Percentiles rank a stretch among this genome's conserved stretches.
These are phyloP conservation scores for Saturnispora silvae DNA, from an alignment of 805 yeast genomes.

Conservation along the genomic window DNA sequence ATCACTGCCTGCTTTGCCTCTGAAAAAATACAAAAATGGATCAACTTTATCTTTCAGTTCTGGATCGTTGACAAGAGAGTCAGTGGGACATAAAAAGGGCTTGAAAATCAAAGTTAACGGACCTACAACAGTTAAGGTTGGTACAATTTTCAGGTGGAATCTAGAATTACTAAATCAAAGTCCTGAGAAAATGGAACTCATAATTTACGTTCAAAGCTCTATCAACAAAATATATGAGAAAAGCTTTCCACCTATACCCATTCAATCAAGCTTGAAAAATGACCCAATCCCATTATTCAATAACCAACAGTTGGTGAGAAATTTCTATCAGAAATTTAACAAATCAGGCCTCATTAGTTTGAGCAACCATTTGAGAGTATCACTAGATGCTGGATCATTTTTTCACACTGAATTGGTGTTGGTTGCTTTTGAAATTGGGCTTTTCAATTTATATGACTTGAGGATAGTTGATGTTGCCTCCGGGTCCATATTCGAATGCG, in stretches of 20 bases:
- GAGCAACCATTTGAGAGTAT: slow-evolving; percentile 53
- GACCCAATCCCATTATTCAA: slow-evolving; percentile 24
- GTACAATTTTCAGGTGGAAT: slow-evolving; percentile 51
- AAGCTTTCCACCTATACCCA: slow-evolving; percentile 28
- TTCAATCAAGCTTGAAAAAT: slow-evolving; percentile 15
- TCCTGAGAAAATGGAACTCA: slow-evolving; percentile 36
- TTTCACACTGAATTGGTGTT: slow-evolving; percentile 53
- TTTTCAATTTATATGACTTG: slow-evolving; percentile 54
- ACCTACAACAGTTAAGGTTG: slow-evolving; percentile 46
- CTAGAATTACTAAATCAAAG: slow-evolving; percentile 58
- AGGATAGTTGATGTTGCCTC: slow-evolving; percentile 49
- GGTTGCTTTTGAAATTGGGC: slow-evolving; percentile 55
- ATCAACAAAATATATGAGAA: slow-evolving; percentile 27
- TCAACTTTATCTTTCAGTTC: slow-evolving; percentile 16
- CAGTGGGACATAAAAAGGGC: slow-evolving; percentile 17
- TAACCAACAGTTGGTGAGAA: slow-evolving; percentile 19
- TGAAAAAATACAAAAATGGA: no score
- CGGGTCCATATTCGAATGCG: slow-evolving; percentile 65
- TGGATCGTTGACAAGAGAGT: background rate
- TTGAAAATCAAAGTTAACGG: slow-evolving; percentile 52
- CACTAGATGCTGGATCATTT: slow-evolving; percentile 48
- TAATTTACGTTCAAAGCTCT: slow-evolving; percentile 36
- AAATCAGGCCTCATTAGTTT: slow-evolving; percentile 52
- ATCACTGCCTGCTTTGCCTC: no score
- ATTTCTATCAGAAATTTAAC: slow-evolving; percentile 28